Conservation (phyloP, 257 asterid species). For the Plantago ovata region DNA sequence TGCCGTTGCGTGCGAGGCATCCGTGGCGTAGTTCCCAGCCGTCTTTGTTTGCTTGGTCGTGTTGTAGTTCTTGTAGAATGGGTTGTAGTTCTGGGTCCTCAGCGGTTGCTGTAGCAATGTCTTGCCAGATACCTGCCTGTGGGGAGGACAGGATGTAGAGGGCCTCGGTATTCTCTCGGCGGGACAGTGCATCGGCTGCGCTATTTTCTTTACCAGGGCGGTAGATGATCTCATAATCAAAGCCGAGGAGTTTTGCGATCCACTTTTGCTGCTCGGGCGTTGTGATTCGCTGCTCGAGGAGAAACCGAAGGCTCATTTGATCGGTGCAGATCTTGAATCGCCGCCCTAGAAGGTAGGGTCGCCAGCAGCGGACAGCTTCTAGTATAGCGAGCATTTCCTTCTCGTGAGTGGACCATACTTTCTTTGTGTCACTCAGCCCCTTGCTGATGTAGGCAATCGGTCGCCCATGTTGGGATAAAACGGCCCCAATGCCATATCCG, state of each 20-base stretch:
- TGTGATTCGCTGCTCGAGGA: background rate
- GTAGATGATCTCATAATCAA: background rate
- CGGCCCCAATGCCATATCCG: background rate
- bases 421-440: background rate
- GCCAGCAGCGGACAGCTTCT: background rate
- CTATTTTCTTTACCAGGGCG: background rate
- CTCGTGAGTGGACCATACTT: background rate
- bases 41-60: too few species aligned
- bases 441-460: conserved; percentile 3
- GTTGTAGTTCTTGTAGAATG: too few species aligned
- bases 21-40: too few species aligned
- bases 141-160: background rate
- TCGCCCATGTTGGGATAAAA: background rate
- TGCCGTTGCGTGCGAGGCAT: too few species aligned
- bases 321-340: background rate
- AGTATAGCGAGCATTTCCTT: conserved; percentile 1
- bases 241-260: background rate
- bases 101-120: background rate
- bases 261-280: background rate
- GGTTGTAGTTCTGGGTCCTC: too few species aligned
- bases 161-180: background rate
- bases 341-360: background rate
- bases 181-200: background rate
- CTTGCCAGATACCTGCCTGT: background rate
- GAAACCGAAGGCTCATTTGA: background rate